Conservation (phyloP, 2,329 filamentous ascomycete genomes). For the Knufia fluminis region DNA sequence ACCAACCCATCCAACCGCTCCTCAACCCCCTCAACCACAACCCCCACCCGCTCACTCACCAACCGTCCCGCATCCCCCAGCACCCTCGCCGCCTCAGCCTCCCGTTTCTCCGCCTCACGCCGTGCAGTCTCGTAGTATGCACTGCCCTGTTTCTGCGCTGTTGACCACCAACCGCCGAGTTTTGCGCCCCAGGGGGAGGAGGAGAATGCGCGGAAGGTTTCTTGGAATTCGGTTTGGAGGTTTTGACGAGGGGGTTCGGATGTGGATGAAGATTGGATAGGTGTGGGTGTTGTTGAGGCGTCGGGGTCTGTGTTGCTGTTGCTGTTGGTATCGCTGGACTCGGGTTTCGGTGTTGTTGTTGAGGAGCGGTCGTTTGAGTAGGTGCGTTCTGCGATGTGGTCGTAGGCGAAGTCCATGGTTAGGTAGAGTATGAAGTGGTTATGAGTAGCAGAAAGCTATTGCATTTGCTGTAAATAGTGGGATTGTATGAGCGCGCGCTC, state of each 20-base stretch:
- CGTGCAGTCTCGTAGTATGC: slow-evolving; percentile 74
- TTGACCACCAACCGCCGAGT: slow-evolving; percentile 81
- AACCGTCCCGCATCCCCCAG: slow-evolving; percentile 60
- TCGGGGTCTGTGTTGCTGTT: slow-evolving; percentile 38
- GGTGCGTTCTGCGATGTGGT: slow-evolving; percentile 83
- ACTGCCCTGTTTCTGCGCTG: slow-evolving; percentile 89
- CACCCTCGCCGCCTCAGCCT: slow-evolving; percentile 73
- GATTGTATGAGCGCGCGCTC: too few species aligned
- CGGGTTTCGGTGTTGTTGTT: slow-evolving; percentile 17
- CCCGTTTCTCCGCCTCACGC: slow-evolving; percentile 71
- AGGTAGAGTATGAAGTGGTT: background rate
- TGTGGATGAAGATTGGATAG: slow-evolving; percentile 20
- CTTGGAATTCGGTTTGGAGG: slow-evolving; percentile 81
- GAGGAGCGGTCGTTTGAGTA: slow-evolving; percentile 46
- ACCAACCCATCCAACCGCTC: slow-evolving; percentile 3
- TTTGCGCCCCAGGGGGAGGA: slow-evolving; percentile 82
- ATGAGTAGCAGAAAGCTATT: background rate
- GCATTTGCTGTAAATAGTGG: background rate
- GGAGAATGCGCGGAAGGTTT: slow-evolving; percentile 90
- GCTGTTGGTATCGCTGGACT: too few species aligned
- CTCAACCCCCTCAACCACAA: slow-evolving; percentile 5
- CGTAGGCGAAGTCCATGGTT: slow-evolving; percentile 89
- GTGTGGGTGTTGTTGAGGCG: slow-evolving; percentile 20
- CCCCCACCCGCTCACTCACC: slow-evolving; percentile 44
- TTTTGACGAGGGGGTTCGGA: slow-evolving; percentile 35